These are phyloP conservation scores for Aeschynomene evenia DNA, from an alignment of 306 rosid species.

Conservation along the genomic window DNA sequence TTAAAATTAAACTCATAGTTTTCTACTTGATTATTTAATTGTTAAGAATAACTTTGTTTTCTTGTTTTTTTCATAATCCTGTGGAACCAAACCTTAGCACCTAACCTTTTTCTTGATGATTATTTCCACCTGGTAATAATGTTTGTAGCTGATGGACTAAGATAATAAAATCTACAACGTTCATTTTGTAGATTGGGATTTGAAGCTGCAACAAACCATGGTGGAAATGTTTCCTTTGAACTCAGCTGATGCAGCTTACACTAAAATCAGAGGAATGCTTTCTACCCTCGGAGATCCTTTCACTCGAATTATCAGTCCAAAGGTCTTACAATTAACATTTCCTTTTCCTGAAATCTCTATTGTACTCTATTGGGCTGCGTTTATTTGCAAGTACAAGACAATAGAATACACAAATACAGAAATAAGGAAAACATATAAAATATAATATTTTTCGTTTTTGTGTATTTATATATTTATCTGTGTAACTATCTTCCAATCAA, in stretches of 20 bases:
- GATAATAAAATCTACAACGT: not conserved
- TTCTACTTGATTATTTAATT: not conserved
- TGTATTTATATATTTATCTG: no score
- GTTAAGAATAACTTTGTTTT: not conserved
- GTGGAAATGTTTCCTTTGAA: conserved; percentile 93
- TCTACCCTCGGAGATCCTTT: conserved; percentile 98
- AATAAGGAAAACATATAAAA: no score
- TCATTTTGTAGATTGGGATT: conserved; percentile 78
- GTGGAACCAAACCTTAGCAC: not conserved
- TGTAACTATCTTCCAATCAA: no score
- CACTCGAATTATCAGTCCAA: conserved; percentile 89
- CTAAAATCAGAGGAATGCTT: conserved; percentile 90
- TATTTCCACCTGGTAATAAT: not conserved
- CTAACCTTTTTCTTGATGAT: not conserved
- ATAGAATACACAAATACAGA: no score
- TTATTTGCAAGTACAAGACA: no score
- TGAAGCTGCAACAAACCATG: conserved; percentile 94
- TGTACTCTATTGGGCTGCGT: no score
- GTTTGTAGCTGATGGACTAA: not conserved
- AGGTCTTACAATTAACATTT: conserved; percentile 44
- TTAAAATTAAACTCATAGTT: no score
- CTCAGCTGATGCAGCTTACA: conserved; percentile 90
- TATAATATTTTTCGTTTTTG: no score
- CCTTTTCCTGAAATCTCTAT: conserved; percentile 21
- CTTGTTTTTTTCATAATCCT: not conserved